Base-by-base conservation (phyloP, 768 basidiomycete genomes). In the Nevesoporus exiguus region DNA sequence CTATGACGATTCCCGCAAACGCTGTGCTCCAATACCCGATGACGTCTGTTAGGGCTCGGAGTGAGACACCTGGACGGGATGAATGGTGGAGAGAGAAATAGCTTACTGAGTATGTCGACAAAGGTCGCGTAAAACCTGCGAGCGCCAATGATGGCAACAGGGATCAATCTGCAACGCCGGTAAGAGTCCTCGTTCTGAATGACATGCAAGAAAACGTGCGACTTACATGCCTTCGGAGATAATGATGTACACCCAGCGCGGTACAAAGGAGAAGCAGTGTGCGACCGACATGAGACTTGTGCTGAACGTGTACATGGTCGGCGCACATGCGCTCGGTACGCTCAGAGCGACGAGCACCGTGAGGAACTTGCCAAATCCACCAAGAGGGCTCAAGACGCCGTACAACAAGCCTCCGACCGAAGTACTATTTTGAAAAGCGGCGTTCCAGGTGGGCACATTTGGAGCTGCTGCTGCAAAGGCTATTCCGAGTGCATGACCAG, bases 221-320 rank as follows among this genome's bases (percentile, higher is more conserved):
- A 64, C 76, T 54, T 44, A 80, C 76, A 80, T 73, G 21, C 66
- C 77, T 39, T 71, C 75, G 9, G 77, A 76, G 31, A 80, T 49
- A 44, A 80, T 51, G n/a, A 75, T 70, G 49, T 75, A 77, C 7
- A 80, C 67, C 69, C 34, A 36, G 34, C 34, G 34, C 34, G 34
- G 34, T 36, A 36, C 34, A 15, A 36, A 15, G 34, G 34, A 15
- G 14, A 36, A 36, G 14, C 34, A 36, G 34, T 36, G 34, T 3
- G 34, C 34, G 3, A 36, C 34, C 76, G 74, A 64, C 76, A 77
- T 76, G 50, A 77, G 64, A 41, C 76, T 77, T 19, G 80, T 76
- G 19, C 74, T 72, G 61, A 77, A 79, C 13, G 77, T 77, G 63
- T 85, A 85, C 72, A 84, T 81, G 36, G 80, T 80, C 0, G 82